Evolutionary conservation across 208 protist species (phyloP).

Genomic region (Trypanosoma conorhini): DNA sequence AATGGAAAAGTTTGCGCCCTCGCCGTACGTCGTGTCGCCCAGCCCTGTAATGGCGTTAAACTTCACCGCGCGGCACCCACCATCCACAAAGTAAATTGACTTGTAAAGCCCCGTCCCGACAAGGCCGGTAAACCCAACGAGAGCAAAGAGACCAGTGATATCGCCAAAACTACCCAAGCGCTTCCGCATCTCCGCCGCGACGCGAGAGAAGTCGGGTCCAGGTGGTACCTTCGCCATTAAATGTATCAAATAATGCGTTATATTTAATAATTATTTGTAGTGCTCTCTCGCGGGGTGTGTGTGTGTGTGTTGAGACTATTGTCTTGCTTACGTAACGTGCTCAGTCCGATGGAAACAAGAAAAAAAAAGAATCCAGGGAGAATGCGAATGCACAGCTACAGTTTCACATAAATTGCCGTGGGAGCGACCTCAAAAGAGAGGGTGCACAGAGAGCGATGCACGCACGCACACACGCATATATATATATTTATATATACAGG

Average conservation of each 20-base stretch:
- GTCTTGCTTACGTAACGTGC: not conserved
- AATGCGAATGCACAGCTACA: not conserved
- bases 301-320: constrained; percentile 5
- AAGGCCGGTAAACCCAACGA: constrained; percentile 51
- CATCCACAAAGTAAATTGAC: constrained; percentile 95
- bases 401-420: too few species aligned
- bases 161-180: constrained; percentile 70
- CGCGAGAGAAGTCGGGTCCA: constrained; percentile 72
- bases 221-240: constrained; percentile 70
- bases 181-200: constrained; percentile 67
- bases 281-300: too few species aligned
- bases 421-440: not conserved
- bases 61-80: constrained; percentile 97
- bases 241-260: not conserved
- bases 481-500: not conserved
- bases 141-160: constrained; percentile 56
- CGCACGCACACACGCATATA: not conserved
- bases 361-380: constrained; percentile 1
- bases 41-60: constrained; percentile 97
- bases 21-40: constrained; percentile 89
- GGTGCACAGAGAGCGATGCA: not conserved
- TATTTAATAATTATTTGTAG: constrained; percentile 3
- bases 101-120: constrained; percentile 77
- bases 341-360: not conserved
- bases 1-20: constrained; percentile 96